phyloP scores from a whole-genome alignment of 2,329 filamentous ascomycete genomes.

The Cladophialophora bantiana region DNA sequence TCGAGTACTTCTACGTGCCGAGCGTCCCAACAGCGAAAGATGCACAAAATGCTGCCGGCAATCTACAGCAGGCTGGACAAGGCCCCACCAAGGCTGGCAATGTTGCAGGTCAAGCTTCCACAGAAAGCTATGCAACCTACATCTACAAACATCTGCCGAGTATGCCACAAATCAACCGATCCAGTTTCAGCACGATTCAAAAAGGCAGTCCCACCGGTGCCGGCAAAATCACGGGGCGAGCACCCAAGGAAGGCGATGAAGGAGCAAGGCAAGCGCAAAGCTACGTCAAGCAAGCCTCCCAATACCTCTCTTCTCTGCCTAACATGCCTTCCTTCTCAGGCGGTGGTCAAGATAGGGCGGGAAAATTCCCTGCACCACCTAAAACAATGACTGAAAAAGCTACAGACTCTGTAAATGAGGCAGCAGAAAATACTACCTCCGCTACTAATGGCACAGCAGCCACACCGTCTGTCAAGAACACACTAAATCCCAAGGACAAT shows the following conservation, averaged over 20 bases:
- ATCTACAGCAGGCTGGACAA: slow-evolving; percentile 28
- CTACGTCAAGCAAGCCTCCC: slow-evolving; percentile 37
- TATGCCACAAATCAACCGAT: slow-evolving; percentile 34
- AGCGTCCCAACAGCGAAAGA: slow-evolving; percentile 36
- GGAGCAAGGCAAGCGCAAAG: slow-evolving; percentile 26
- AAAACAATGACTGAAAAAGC: slow-evolving; percentile 18
- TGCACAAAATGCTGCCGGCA: slow-evolving; percentile 34
- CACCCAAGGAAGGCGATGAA: slow-evolving; percentile 20
- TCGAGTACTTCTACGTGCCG: slow-evolving; percentile 42
- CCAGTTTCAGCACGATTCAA: slow-evolving; percentile 20
- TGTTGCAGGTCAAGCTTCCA: slow-evolving; percentile 28
- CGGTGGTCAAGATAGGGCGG: slow-evolving; percentile 27
- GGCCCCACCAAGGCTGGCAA: slow-evolving; percentile 28
- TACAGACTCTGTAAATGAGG: slow-evolving; percentile 27
- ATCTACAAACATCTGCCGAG: slow-evolving; percentile 36
- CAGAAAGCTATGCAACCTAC: slow-evolving; percentile 30
- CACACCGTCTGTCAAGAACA: slow-evolving; percentile 35
- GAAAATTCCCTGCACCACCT: slow-evolving; percentile 43
- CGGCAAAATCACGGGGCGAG: slow-evolving; percentile 21
- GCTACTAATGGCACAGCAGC: slow-evolving; percentile 32
- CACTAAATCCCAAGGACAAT: slow-evolving; percentile 36
- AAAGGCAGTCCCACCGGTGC: slow-evolving; percentile 23
- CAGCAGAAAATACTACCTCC: slow-evolving; percentile 26
- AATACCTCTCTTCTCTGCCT: slow-evolving; percentile 37
- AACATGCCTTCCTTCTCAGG: slow-evolving; percentile 30